Evolutionary conservation across 129 eudicot genomes (phyloP), one percentile per base, ranked within the genome.

Genomic region (Cynara cardunculus): DNA sequence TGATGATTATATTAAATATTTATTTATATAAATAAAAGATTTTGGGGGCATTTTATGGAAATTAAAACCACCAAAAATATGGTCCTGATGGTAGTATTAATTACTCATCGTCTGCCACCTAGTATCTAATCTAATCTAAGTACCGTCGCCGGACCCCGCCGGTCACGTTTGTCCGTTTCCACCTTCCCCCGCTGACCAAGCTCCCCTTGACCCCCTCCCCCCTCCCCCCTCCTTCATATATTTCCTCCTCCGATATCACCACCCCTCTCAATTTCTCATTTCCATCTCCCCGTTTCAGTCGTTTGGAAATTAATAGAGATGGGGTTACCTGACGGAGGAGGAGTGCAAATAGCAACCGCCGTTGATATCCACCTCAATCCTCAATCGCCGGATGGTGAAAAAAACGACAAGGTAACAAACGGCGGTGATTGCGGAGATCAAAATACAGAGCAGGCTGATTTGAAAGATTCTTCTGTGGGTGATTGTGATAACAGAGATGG

Each of bases 61-160:
- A 3, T 14, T 31, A 66, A 74, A 67, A 78, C 8, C 28, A 78
- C 8, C 65, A 56, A 68, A 68, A 44, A 27, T 39, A 6, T 27
- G 37, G 53, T 1, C 49, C 41, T 27, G 25, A 6, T 70, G 24
- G 16, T 18, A 53, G 49, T 30, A 69, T 28, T 25, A 72, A 74
- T 19, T 75, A 19, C 74, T 41, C 37, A 44, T 26, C 11, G 21
- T 27, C 39, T 19, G 35, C 34, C 75, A 66, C 73, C 35, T 67
- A 69, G 76, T 69, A 61, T 49, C 76, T 12, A 12, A 70, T 25
- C 78, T 56, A 59, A 59, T 39, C 68, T 30, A 71, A 31, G 49
- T 61, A 53, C 73, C 78, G 27, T 77, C 86, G 86, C 86, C 86
- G 86, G 86, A 77, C 0, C 74, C 59, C 86, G 86, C 86, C 86